Evolutionary conservation across 2,329 filamentous ascomycete genomes (phyloP).

Genomic region (Diaporthe aspalathi): DNA sequence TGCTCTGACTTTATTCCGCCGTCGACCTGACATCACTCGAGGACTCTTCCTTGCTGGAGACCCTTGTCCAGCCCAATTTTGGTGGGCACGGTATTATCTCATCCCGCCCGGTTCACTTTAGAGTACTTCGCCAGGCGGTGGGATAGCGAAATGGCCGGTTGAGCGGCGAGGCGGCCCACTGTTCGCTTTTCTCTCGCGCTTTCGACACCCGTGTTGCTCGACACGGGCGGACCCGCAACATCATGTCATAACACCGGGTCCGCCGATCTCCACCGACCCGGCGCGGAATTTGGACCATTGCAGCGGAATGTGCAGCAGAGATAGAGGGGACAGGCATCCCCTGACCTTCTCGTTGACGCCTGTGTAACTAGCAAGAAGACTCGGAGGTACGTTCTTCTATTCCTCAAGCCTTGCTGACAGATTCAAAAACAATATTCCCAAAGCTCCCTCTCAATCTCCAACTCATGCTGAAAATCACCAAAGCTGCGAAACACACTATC

Average conservation of each 20-base stretch:
- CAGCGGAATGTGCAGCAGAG: constrained; percentile 15
- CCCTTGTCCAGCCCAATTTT: neutral
- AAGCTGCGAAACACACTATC: too few relatives aligned
- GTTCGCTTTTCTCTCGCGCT: constrained; percentile 21
- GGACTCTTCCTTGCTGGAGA: neutral
- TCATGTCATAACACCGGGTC: constrained; percentile 13
- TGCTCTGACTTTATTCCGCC: constrained; percentile 15
- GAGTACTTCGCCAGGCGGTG: constrained; percentile 6
- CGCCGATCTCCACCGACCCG: neutral
- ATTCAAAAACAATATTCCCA: too few relatives aligned
- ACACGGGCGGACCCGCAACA: constrained; percentile 10
- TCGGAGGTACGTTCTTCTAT: too few relatives aligned
- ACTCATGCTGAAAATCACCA: too few relatives aligned
- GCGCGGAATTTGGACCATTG: constrained; percentile 9
- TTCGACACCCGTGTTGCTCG: neutral
- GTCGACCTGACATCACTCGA: neutral
- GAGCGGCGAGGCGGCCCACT: constrained; percentile 2
- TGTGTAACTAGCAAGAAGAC: too few relatives aligned
- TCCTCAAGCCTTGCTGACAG: too few relatives aligned
- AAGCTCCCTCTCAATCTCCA: too few relatives aligned
- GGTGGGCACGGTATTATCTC: neutral
- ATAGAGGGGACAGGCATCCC: constrained; percentile 9
- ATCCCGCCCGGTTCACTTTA: neutral
- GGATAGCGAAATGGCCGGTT: constrained; percentile 21
- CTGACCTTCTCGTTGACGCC: neutral